phyloP scores from a whole-genome alignment of 805 yeast species.

The Saccharomycopsis sp. region DNA sequence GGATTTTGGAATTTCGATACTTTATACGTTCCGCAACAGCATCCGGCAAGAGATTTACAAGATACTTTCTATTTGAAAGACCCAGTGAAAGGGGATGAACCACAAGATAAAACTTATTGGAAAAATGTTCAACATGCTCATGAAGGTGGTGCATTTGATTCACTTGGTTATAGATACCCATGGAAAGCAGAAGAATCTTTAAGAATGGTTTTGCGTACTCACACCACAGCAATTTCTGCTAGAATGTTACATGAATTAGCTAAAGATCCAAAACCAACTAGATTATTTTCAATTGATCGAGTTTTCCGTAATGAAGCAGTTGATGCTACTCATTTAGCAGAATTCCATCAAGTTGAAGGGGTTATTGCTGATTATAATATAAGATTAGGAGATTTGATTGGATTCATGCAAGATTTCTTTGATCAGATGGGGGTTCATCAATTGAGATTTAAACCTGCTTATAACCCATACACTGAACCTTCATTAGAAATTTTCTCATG shows the following conservation, averaged over 20 bases:
- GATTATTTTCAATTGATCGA: constrained; percentile 93
- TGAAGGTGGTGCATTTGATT: constrained; percentile 83
- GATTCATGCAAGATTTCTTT: constrained; percentile 97
- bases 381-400: constrained; percentile 92
- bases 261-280: constrained; percentile 76
- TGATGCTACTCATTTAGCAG: constrained; percentile 98
- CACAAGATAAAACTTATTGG: constrained; percentile 75
- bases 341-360: constrained; percentile 99
- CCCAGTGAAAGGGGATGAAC: constrained; percentile 74
- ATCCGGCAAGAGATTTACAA: constrained; percentile 98
- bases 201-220: constrained; percentile 91
- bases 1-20: constrained; percentile 99
- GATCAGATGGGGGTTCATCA: constrained; percentile 94
- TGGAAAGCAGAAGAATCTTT: constrained; percentile 91
- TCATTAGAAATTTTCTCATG: constrained; percentile 95
- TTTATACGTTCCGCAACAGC: constrained; percentile 96
- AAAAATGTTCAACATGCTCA: constrained; percentile 77
- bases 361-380: constrained; percentile 94
- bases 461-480: constrained; percentile 99
- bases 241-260: constrained; percentile 84
- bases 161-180: constrained; percentile 97
- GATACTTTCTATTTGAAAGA: constrained; percentile 97
- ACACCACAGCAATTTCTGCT: constrained; percentile 92
- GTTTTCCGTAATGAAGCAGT: constrained; percentile 99
- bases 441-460: constrained; percentile 96